Base-by-base conservation (phyloP, 495 filamentous ascomycete species). In the Aspergillus hancockii region DNA sequence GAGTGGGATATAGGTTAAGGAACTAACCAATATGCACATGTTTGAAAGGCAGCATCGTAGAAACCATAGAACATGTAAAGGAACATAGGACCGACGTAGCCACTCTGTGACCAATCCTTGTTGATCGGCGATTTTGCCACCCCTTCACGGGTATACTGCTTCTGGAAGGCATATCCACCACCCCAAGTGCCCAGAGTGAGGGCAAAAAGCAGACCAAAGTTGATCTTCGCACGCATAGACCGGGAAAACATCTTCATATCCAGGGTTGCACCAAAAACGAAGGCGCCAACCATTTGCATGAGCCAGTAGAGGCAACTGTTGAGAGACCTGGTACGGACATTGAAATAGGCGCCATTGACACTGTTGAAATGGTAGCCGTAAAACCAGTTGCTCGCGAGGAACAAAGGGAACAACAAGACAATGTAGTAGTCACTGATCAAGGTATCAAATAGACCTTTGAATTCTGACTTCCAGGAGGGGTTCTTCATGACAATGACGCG, bases 61-160 rank as follows among this genome's bases (percentile, higher is more conserved):
- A 97, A 88, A 47, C 93, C 93, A 69, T 97, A 97, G 69, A 93
- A 94, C 63, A 98, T 89, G 78, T 93, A 96, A 58, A 97, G 74
- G 69, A 96, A 90, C 85, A 96, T 90, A 16, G 91, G 90, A 0
- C 89, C 92, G 45, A 90, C 74, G 73, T 87, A 97, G 38, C 83
- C 81, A 16, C 72, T 73, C 59, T 84, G 79, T 25, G 69, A 81
- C 83, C 88, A 93, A 74, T 95, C 90, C 64, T 72, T 80, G 22
- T 70, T 61, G 16, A 28, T 18, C 0, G 18, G 28, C 13, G 74
- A 66, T 31, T 76, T 74, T 19, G 79, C 25, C 25, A 28, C 25
- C 7, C 25, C 25, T 28, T 7, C 76, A 3, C 90, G 84, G 4
- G 79, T 79, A 58, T 88, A 90, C 7, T 75, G 67, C 60, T 70